phyloP scores from a whole-genome alignment of 768 basidiomycete species.

The Fistulinella prunicolor region DNA sequence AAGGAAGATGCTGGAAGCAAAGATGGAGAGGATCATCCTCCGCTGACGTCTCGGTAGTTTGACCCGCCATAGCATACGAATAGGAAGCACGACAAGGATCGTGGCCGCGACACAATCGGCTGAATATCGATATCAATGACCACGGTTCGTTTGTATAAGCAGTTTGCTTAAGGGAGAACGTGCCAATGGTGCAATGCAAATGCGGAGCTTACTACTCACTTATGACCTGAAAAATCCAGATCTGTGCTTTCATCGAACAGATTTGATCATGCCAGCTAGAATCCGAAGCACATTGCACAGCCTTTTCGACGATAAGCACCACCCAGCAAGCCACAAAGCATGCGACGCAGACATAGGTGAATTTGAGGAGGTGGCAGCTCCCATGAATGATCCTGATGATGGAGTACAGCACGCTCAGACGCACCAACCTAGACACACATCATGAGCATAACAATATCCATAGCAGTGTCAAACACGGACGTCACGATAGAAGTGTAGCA shows the following conservation, averaged over 20 bases:
- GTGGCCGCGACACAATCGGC: constrained; percentile 6
- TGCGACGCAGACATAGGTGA: not conserved
- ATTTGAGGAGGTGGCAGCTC: not conserved
- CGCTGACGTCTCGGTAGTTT: constrained; percentile 18
- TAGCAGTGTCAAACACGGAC: not conserved
- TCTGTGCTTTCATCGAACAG: not conserved
- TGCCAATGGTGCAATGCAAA: no score
- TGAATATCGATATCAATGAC: not conserved
- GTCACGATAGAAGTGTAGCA: constrained; percentile 6
- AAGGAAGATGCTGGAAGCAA: no score
- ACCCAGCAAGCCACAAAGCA: constrained; percentile 3
- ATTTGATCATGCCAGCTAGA: constrained; percentile 1
- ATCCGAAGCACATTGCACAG: not conserved
- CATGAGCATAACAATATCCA: not conserved
- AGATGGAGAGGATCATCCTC: constrained; percentile 24
- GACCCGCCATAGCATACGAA: constrained; percentile 21
- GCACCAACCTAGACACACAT: no score
- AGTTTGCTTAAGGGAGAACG: no score
- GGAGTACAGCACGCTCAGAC: constrained; percentile 12
- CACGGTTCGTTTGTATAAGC: no score
- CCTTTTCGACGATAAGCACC: not conserved
- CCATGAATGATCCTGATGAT: constrained; percentile 6
- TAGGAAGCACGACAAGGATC: constrained; percentile 13
- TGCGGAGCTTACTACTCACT: not conserved
- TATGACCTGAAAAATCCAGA: not conserved